phyloP scores from a whole-genome alignment of 2,329 filamentous ascomycete species.

The Trichoderma citrinoviride region DNA sequence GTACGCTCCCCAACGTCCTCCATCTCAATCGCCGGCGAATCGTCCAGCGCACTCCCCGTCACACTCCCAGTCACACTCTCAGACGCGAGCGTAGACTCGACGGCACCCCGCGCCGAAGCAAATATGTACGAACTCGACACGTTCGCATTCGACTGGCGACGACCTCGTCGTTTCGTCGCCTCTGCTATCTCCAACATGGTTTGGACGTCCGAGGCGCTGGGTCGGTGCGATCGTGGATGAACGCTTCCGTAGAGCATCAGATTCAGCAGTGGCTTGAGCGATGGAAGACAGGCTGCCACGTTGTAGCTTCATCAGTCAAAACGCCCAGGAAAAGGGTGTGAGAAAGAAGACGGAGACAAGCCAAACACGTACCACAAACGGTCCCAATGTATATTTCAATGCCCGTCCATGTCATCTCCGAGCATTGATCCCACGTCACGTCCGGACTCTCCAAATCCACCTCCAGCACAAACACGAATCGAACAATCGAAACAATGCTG shows the following conservation, averaged over 20 bases:
- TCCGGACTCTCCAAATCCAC: conserved; percentile 25
- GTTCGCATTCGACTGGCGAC: neutral
- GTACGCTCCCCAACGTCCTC: neutral
- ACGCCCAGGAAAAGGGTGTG: no score
- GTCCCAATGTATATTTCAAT: conserved; percentile 29
- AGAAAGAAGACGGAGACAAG: neutral
- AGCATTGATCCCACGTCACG: conserved; percentile 29
- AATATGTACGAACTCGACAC: conserved; percentile 5
- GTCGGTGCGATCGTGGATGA: neutral
- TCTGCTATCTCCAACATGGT: neutral
- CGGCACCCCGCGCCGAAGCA: neutral
- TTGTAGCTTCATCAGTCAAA: neutral
- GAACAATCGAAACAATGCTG: conserved; percentile 23
- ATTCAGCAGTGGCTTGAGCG: conserved; percentile 14
- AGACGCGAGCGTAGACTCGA: neutral
- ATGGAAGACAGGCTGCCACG: conserved; percentile 12
- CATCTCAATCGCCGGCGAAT: neutral
- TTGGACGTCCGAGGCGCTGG: neutral
- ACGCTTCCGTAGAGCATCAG: conserved; percentile 8
- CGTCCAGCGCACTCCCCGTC: neutral
- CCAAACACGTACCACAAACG: conserved; percentile 26
- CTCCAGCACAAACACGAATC: conserved; percentile 22
- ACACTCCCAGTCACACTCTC: neutral
- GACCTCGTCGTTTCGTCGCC: conserved; percentile 1
- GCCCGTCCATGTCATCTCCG: conserved; percentile 25